These are phyloP conservation scores for Boletus sp. DNA, from an alignment of 768 basidiomycete species.

Conservation along the genomic window DNA sequence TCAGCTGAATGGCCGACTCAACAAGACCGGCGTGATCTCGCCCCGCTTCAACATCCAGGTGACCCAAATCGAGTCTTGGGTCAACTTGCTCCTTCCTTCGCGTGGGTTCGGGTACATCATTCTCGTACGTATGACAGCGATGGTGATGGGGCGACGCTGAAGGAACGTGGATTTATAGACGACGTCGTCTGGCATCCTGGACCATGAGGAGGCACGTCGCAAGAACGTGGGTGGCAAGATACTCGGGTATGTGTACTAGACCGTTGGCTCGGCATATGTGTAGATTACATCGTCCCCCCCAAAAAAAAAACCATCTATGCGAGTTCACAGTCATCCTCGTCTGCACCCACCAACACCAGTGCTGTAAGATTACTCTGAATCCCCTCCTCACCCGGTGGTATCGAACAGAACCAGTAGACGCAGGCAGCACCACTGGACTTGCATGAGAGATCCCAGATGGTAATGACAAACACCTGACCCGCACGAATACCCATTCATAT, in stretches of 20 bases:
- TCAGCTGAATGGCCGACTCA: conserved; percentile 96
- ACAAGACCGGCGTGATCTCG: conserved; percentile 99
- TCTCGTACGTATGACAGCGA: conserved; percentile 52
- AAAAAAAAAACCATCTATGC: conserved; percentile 14
- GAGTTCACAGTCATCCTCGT: neutral
- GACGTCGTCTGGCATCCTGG: conserved; percentile 96
- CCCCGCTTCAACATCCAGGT: conserved; percentile 97
- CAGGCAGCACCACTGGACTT: too few species aligned
- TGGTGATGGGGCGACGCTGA: neutral
- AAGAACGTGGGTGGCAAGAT: conserved; percentile 98
- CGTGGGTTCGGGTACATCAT: conserved; percentile 97
- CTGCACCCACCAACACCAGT: neutral
- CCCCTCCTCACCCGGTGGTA: neutral
- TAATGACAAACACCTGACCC: too few species aligned
- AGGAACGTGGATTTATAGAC: conserved; percentile 48
- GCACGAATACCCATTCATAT: too few species aligned
- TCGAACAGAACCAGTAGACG: too few species aligned
- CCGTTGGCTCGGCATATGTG: conserved; percentile 10
- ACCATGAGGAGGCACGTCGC: conserved; percentile 98
- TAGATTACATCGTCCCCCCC: conserved; percentile 21
- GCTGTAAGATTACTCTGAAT: neutral
- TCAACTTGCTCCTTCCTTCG: conserved; percentile 93
- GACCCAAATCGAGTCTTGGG: conserved; percentile 91
- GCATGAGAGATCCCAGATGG: too few species aligned
- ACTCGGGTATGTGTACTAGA: conserved; percentile 87